phyloP scores from a whole-genome alignment of 306 rosid genomes.

The Cucumis sativus region Cucumber_9930_V3 NC_026655.2:25718501-25719000 shows the following conservation, averaged over 20 bases:
- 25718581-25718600: conserved; percentile 87
- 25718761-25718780: conserved; percentile 80
- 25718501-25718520: background rate
- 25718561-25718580: conserved; percentile 99
- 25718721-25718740: conserved; percentile 88
- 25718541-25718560: background rate
- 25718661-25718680: conserved; percentile 83
- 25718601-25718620: conserved; percentile 72
- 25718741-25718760: conserved; percentile 96
- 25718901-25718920: background rate
- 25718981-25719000: conserved; percentile 83
- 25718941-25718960: conserved; percentile 98
- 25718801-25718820: conserved; percentile 52
- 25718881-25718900: background rate
- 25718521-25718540: background rate
- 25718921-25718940: background rate
- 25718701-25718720: conserved; percentile 96
- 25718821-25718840: conserved; percentile 3
- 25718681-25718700: conserved; percentile 91
- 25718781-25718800: conserved; percentile 52
- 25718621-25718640: conserved; percentile 92
- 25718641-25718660: conserved; percentile 95
- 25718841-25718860: conserved; percentile 5
- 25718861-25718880: background rate
- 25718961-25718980: conserved; percentile 92